Evolutionary conservation across 2,329 filamentous ascomycete genomes (phyloP), one percentile per base, ranked within the genome.

Genomic region (Talaromyces sp.): DNA sequence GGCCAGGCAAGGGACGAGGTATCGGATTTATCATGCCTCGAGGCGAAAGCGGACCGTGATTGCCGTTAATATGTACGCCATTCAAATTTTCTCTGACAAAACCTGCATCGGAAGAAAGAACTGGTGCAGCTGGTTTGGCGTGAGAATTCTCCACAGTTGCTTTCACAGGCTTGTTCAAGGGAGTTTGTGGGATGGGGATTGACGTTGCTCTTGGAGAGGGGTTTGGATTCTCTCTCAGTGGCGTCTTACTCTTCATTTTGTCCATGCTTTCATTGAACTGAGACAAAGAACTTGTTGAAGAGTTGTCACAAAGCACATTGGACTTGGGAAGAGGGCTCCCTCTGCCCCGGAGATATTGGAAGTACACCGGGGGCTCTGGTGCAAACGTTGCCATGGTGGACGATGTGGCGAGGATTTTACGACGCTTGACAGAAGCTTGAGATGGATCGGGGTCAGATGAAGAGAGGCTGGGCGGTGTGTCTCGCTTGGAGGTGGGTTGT

Each of bases 291-390:
- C 39, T 52, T 15, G 56, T 36, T 9, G 9, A 25, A 36, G 13
- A 17, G 17, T 53, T 55, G 28, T 32, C 56, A 32, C 10, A 27
- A 13, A n/a, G 49, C 15, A 17, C 17, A 6, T 19, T 27, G 15
- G 19, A 17, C 11, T 28, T 53, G 44, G 55, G 60, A 25, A 62
- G 28, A 7, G 56, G 60, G 28, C 56, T 62, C n/a, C 60, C 60
- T 52, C 55, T 39, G 28, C 19, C 55, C 36, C 55, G 60, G 52
- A 57, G 60, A 28, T 15, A 55, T 22, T 56, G 52, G 17, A 28
- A n/a, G 27, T n/a, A n/a, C 17, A n/a, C 27, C 8, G 17, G 49
- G 25, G 49, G 15, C 22, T 53, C 13, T 30, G 25, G 25, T 53
- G 25, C 27, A 30, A 10, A n/a, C 3, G 25, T 53, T 28, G 55